These are phyloP conservation scores for Aquilaria agallochum DNA, from an alignment of 441 rosid species.

Conservation along the genomic window DNA sequence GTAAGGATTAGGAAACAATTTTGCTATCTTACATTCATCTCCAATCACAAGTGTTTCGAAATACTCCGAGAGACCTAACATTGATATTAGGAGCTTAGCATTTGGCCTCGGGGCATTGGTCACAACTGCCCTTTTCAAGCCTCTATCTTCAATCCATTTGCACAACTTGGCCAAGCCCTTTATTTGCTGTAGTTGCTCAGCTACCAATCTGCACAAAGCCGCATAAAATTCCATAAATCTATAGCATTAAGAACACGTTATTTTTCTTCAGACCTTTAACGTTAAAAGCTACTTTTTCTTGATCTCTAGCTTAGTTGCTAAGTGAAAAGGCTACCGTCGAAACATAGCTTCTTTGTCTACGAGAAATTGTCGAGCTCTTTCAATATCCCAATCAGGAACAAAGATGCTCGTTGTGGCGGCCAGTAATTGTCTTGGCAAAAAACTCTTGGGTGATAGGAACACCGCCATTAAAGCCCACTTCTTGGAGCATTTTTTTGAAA, in stretches of 20 bases:
- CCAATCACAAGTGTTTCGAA: constrained; percentile 16
- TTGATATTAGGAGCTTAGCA: constrained; percentile 11
- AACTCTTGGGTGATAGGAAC: constrained; percentile 22
- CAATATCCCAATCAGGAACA: constrained; percentile 19
- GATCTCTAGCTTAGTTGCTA: background rate
- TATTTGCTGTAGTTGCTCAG: constrained; percentile 16
- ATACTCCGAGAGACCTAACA: constrained; percentile 14
- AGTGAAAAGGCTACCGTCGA: constrained; percentile 6
- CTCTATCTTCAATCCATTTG: constrained; percentile 17
- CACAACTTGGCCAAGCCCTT: constrained; percentile 18
- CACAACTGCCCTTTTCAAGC: constrained; percentile 21
- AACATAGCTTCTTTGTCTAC: constrained; percentile 24
- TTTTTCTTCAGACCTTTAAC: background rate
- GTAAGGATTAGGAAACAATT: constrained; percentile 23
- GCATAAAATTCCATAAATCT: background rate
- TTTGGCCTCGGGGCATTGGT: constrained; percentile 26
- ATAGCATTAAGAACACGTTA: no score
- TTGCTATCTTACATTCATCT: constrained; percentile 19
- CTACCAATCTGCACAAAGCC: constrained; percentile 21
- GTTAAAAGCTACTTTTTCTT: background rate
- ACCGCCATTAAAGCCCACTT: constrained; percentile 22
- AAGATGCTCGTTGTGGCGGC: constrained; percentile 17
- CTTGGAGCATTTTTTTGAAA: constrained; percentile 40
- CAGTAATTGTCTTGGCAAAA: constrained; percentile 19
- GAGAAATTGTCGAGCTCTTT: constrained; percentile 16